Evolutionary conservation across 345 rosid species (phyloP).

Genomic region (Euphorbia lathyris): DNA sequence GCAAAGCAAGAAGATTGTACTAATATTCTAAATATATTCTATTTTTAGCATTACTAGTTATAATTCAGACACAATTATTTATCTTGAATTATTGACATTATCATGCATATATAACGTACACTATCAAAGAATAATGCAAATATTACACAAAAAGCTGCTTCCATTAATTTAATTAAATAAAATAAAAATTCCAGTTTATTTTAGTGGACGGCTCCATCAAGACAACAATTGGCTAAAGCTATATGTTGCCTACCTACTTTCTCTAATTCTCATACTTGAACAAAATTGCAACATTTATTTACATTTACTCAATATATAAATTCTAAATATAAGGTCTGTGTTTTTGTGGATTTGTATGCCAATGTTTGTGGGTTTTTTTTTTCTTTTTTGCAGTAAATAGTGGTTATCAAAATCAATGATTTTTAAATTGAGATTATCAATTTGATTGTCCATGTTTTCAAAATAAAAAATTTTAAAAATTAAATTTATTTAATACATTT

Average conservation of each 20-base stretch:
- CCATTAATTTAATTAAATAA: background rate
- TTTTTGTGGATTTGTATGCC: too few relatives aligned
- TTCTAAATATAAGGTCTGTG: too few relatives aligned
- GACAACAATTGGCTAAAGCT: background rate
- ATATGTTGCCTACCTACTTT: too few relatives aligned
- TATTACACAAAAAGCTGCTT: background rate
- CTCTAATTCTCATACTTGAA: too few relatives aligned
- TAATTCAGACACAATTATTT: conserved; percentile 5
- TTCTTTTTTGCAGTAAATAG: too few relatives aligned
- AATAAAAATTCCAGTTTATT: background rate
- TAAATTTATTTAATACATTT: too few relatives aligned
- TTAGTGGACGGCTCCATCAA: background rate
- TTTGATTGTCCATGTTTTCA: too few relatives aligned
- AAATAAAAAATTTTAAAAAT: too few relatives aligned
- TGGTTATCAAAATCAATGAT: too few relatives aligned
- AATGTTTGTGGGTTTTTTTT: too few relatives aligned
- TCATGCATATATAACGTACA: background rate
- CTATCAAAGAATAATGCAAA: background rate
- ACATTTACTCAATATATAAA: too few relatives aligned
- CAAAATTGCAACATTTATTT: background rate
- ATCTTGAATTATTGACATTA: background rate
- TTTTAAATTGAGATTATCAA: too few relatives aligned
- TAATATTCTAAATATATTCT: background rate
- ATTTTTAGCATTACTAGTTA: conserved; percentile 2
- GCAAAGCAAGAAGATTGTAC: background rate